Conservation (phyloP, 768 basidiomycete genomes). For the Boletus rubropictus region DNA sequence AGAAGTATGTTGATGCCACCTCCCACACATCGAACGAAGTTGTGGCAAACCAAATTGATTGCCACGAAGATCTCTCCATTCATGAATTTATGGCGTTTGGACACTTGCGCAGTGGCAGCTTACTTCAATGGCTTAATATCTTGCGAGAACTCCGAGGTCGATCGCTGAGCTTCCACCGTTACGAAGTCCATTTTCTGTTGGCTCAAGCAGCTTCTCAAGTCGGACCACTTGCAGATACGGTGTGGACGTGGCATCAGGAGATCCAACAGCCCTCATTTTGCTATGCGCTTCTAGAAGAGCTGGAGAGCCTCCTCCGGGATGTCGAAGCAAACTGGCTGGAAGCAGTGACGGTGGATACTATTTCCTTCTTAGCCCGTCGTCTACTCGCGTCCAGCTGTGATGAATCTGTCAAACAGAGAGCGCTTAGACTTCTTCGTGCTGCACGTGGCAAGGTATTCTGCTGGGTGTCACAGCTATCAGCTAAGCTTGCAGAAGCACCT, state of each 20-base stretch:
- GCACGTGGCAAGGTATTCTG: conserved; percentile 29
- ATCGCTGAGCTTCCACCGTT: conserved; percentile 34
- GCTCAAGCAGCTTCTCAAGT: conserved; percentile 42
- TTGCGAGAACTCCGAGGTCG: conserved; percentile 39
- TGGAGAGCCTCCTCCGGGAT: conserved; percentile 31
- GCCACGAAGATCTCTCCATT: conserved; percentile 35
- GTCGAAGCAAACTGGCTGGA: conserved; percentile 41
- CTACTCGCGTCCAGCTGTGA: conserved; percentile 27
- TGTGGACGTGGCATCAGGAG: conserved; percentile 38
- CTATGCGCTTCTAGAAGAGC: conserved; percentile 31
- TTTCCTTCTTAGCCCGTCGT: conserved; percentile 33
- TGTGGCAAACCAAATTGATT: conserved; percentile 38
- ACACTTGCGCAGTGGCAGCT: conserved; percentile 39
- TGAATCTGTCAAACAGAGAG: conserved; percentile 10
- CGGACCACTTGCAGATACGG: conserved; percentile 24
- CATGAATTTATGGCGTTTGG: conserved; percentile 46
- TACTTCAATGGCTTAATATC: conserved; percentile 49
- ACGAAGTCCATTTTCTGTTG: conserved; percentile 39
- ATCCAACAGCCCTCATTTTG: conserved; percentile 32
- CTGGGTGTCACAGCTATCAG: conserved; percentile 36
- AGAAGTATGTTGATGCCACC: conserved; percentile 33
- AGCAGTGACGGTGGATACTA: conserved; percentile 28
- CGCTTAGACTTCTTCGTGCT: conserved; percentile 26
- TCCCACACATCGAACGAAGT: conserved; percentile 40
- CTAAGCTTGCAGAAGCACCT: conserved; percentile 13